Conservation (phyloP, 495 filamentous ascomycete species). For the Lindgomyces ingoldianus region DNA sequence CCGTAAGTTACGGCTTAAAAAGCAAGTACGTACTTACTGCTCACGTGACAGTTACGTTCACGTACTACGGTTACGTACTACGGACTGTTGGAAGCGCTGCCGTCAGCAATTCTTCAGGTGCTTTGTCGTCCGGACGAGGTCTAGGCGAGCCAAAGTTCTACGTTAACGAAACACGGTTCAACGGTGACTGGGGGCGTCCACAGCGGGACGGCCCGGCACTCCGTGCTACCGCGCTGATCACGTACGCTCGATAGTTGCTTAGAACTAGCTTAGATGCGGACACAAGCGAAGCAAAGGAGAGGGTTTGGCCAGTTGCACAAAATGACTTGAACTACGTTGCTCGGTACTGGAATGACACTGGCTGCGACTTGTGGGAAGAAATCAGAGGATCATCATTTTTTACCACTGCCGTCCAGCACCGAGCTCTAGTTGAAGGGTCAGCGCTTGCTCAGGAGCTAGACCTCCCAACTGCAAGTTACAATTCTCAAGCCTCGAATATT, state of each 20-base stretch:
- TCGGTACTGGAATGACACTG: slow-evolving; percentile 69
- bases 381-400: slow-evolving; percentile 65
- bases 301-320: slow-evolving; percentile 63
- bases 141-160: slow-evolving; percentile 64
- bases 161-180: slow-evolving; percentile 61
- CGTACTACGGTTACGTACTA: too few relatives aligned
- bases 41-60: too few relatives aligned
- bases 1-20: too few relatives aligned
- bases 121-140: slow-evolving; percentile 47
- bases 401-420: slow-evolving; percentile 51
- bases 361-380: slow-evolving; percentile 76
- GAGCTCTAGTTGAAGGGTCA: slow-evolving; percentile 63
- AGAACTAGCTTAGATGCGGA: slow-evolving; percentile 51
- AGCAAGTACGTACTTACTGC: too few relatives aligned
- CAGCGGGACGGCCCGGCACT: slow-evolving; percentile 73
- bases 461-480: slow-evolving; percentile 50
- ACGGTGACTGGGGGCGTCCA: slow-evolving; percentile 67
- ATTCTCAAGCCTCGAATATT: slow-evolving; percentile 59
- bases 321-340: slow-evolving; percentile 70
- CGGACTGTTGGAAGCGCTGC: too few relatives aligned
- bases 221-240: slow-evolving; percentile 62
- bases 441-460: slow-evolving; percentile 55
- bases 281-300: slow-evolving; percentile 39
- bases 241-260: slow-evolving; percentile 49
- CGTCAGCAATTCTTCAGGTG: slow-evolving; percentile 63